Conservation (phyloP, 495 filamentous ascomycete genomes). For the Jackrogersella multiformis region DNA sequence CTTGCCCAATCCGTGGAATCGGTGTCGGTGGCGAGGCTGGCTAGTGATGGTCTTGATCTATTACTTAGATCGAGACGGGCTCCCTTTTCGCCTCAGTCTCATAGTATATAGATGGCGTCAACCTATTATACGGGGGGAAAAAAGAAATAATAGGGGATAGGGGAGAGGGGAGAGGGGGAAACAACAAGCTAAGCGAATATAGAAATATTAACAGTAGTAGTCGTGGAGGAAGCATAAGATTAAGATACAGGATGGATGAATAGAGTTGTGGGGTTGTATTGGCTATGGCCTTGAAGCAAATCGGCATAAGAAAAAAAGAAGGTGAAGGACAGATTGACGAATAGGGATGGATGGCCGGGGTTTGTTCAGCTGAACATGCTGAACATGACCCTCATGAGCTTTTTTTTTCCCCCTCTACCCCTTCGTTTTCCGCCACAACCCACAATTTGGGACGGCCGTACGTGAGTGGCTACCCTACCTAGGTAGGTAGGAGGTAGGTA, state of each 20-base stretch:
- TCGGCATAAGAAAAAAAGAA: constrained; percentile 11
- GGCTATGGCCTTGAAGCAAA: constrained; percentile 9
- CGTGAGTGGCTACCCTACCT: not conserved
- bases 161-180: not conserved
- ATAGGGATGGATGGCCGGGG: constrained; percentile 6
- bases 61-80: not conserved
- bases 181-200: not conserved
- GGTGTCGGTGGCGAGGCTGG: constrained; percentile 32
- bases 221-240: constrained; percentile 5
- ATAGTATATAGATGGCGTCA: constrained; percentile 19
- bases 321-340: constrained; percentile 28
- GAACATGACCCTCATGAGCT: constrained; percentile 20
- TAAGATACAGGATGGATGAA: constrained; percentile 22
- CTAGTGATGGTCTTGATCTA: not conserved
- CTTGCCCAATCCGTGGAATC: constrained; percentile 23
- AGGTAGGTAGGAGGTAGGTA: too few species aligned
- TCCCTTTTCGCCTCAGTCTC: constrained; percentile 26
- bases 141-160: constrained; percentile 1
- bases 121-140: constrained; percentile 9
- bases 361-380: constrained; percentile 29
- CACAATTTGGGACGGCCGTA: not conserved
- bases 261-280: constrained; percentile 39
- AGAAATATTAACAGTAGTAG: not conserved
- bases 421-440: constrained; percentile 28
- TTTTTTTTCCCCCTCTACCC: constrained; percentile 27